Percentiles rank a stretch among this genome's conserved stretches.
These are phyloP conservation scores for Solanum clarkiae DNA, from an alignment of 257 asterid genomes.

Conservation along the genomic window DNA sequence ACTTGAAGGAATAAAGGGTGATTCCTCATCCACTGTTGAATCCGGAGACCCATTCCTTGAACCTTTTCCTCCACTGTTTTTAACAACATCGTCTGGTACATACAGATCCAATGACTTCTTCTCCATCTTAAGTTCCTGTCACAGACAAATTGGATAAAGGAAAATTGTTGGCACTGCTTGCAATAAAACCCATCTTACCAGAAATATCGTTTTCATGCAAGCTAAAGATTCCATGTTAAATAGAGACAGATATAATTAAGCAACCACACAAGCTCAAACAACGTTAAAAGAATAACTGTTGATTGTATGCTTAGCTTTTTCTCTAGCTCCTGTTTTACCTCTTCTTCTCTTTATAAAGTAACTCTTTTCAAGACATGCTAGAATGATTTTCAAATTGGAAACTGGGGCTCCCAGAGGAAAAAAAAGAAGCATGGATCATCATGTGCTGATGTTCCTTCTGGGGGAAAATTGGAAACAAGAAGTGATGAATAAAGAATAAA, in stretches of 20 bases:
- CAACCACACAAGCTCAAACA: not conserved
- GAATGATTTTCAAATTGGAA: not conserved
- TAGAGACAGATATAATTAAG: not conserved
- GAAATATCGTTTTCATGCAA: not conserved
- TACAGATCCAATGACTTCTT: conserved; percentile 61
- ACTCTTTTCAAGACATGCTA: not conserved
- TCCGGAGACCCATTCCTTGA: conserved; percentile 18
- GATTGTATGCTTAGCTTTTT: not conserved
- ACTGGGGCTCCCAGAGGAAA: not conserved
- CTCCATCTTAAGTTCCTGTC: conserved; percentile 59
- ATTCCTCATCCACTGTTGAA: conserved; percentile 40
- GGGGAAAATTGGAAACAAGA: not conserved
- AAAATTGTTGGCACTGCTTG: not conserved
- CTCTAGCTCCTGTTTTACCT: not conserved
- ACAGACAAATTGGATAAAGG: not conserved
- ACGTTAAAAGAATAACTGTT: not conserved
- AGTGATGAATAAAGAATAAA: not conserved
- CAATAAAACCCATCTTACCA: not conserved
- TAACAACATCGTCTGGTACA: conserved; percentile 21
- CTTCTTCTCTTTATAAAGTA: not conserved
- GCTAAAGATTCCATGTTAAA: not conserved
- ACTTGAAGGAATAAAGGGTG: conserved; percentile 44
- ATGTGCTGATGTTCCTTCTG: not conserved
- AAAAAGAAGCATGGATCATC: not conserved
- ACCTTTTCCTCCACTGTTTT: conserved; percentile 4